A percentile compares a stretch with the other conserved stretches of the same genome.
Evolutionary conservation across 257 asterid species (phyloP).

Genomic region (Solanum pinnatisectum): DNA sequence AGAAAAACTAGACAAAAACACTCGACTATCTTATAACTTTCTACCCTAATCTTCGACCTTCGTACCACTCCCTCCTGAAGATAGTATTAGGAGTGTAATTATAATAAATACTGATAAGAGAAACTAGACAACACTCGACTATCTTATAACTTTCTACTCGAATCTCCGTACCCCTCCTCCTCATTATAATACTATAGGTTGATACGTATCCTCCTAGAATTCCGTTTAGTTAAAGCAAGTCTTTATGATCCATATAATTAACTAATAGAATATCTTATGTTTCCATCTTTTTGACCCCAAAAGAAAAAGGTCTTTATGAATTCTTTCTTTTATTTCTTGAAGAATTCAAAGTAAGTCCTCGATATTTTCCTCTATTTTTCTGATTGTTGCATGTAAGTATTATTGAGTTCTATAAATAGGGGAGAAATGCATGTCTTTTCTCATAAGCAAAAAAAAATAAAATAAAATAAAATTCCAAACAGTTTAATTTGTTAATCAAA

Average conservation of each 20-base stretch:
- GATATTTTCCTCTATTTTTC: not conserved
- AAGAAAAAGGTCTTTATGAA: not conserved
- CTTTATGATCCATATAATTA: not conserved
- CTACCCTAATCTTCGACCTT: not conserved
- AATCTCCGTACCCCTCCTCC: not conserved
- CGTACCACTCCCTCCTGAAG: too few relatives aligned
- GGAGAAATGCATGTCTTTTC: not conserved
- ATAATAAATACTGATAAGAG: not conserved
- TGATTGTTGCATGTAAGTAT: not conserved
- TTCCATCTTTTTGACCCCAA: not conserved
- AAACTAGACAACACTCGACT: not conserved
- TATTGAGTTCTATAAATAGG: not conserved
- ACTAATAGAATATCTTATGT: not conserved
- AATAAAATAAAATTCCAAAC: not conserved
- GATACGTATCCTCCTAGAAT: not conserved
- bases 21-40: not conserved
- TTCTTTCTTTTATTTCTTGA: not conserved
- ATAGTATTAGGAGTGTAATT: too few relatives aligned
- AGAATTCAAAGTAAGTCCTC: not conserved
- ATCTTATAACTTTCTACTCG: not conserved
- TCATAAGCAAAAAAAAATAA: not conserved
- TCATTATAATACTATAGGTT: not conserved
- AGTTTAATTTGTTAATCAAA: not conserved
- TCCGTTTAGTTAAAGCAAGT: not conserved
- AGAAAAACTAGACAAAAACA: not conserved